Conservation (phyloP, 228 moss, liverwort and hornwort genomes). For the Sphagnum fallax region DNA sequence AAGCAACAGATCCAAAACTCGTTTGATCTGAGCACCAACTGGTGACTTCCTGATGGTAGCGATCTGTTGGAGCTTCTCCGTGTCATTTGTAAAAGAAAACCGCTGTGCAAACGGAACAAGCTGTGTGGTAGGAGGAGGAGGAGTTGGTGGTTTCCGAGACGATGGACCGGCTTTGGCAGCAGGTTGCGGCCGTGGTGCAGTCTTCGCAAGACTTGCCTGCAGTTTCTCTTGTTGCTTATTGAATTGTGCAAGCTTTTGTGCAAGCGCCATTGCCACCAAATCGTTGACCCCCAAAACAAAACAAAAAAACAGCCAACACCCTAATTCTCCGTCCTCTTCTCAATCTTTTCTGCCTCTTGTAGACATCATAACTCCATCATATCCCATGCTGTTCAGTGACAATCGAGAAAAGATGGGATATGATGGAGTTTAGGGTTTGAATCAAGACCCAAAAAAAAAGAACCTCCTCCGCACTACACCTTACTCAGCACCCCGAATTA, state of each 20-base stretch:
- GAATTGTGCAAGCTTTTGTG: conserved; percentile 79
- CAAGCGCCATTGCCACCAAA: conserved; percentile 54
- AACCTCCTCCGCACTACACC: no score
- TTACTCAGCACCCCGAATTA: no score
- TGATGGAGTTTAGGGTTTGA: no score
- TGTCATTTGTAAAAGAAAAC: conserved; percentile 82
- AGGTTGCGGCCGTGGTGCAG: conserved; percentile 21
- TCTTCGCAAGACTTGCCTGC: conserved; percentile 71
- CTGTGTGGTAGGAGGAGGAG: conserved; percentile 51
- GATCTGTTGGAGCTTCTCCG: conserved; percentile 94
- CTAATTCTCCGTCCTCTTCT: no score
- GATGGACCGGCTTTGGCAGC: conserved; percentile 14
- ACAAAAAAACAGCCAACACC: no score
- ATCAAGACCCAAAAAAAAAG: no score
- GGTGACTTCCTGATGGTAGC: conserved; percentile 88
- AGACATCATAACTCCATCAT: no score
- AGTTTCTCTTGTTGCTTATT: conserved; percentile 92
- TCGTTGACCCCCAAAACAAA: no score
- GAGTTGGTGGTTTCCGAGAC: conserved; percentile 56
- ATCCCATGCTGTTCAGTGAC: no score
- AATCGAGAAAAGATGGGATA: no score
- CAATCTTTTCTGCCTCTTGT: no score
- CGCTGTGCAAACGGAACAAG: conserved; percentile 72
- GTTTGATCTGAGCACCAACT: conserved; percentile 93
- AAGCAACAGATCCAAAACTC: conserved; percentile 85